A percentile compares a stretch with the other conserved stretches of the same genome.
Conservation (phyloP, 225 moss, liverwort and hornwort genomes). For the Marchantia paleacea region DNA sequence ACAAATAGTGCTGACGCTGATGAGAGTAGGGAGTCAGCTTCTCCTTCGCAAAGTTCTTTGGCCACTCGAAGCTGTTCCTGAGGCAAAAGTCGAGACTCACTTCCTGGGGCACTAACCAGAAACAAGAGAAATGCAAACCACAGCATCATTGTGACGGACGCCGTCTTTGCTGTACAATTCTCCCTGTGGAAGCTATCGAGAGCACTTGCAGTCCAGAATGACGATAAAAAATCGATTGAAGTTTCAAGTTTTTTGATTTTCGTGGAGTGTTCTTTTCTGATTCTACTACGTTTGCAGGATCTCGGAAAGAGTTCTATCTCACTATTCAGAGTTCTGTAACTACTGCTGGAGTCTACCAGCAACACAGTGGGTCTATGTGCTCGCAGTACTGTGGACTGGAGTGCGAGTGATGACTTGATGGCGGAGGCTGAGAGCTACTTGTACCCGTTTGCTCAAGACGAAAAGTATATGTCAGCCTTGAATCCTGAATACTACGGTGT, state of each 20-base stretch:
- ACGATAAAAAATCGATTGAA: background rate
- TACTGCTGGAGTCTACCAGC: background rate
- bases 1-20: background rate
- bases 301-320: background rate
- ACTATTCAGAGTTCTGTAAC: background rate
- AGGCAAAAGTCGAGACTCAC: slow-evolving; percentile 18
- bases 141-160: slow-evolving; percentile 12
- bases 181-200: background rate
- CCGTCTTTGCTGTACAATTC: background rate
- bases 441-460: background rate
- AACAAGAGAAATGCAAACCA: slow-evolving; percentile 18
- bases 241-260: background rate
- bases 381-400: background rate
- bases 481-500: background rate
- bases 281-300: background rate
- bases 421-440: background rate
- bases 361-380: background rate
- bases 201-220: background rate
- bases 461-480: background rate
- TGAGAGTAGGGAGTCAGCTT: background rate
- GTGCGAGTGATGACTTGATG: background rate
- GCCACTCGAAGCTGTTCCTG: slow-evolving; percentile 13
- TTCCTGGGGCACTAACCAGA: slow-evolving; percentile 7
- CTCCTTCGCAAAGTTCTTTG: slow-evolving; percentile 7
- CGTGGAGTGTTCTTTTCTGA: background rate